Evolutionary conservation across 371 early-diverging fungal species (phyloP), one percentile per base, ranked within the genome.

Genomic region (Mortierella sp.): DNA sequence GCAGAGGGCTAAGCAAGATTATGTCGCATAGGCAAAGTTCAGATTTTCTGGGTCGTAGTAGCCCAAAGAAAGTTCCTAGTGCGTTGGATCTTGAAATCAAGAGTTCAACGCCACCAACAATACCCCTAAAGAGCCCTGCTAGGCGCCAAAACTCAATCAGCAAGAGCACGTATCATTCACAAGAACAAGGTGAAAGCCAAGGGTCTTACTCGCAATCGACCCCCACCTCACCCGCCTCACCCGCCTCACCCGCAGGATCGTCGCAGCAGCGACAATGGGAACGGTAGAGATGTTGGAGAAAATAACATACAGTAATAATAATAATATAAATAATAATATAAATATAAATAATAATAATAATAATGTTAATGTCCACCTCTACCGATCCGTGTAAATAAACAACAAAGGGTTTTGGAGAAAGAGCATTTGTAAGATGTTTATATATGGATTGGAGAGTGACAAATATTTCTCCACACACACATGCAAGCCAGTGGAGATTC

Each of bases 111-210:
- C 62, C 73, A 26, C 77, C 77, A 22, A 35, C 65, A n/a, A 62
- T 75, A 57, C 80, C 80, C 9, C 8, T 26, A 10, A 79, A 79
- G 68, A 79, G 80, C 32, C 80, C 72, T 35, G 80, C 80, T 5
- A 66, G 80, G 18, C 55, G 55, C 11, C 55, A 55, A 55, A 28
- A 55, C 28, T 55, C 55, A 8, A 14, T 55, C 14, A 22, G 28
- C 28, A 55, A 24, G 24, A 18, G 16, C 10, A 10, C 20, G 24
- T 8, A 63, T 16, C 47, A 43, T 20, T 32, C 62, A 45, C 47
- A 26, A 52, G 9, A 28, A 26, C 55, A 55, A 26, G 24, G 18
- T 16, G 55, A 55, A 26, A 11, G 22, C 3, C 55, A 55, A 18
- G 16, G 55, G 28, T 55, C 55, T 11, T 26, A 28, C 28, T 55